Percentiles rank a stretch among this genome's conserved stretches.
These are phyloP conservation scores for Dalbergia cultrata DNA, from an alignment of 306 rosid genomes.

Conservation along the genomic window DNA sequence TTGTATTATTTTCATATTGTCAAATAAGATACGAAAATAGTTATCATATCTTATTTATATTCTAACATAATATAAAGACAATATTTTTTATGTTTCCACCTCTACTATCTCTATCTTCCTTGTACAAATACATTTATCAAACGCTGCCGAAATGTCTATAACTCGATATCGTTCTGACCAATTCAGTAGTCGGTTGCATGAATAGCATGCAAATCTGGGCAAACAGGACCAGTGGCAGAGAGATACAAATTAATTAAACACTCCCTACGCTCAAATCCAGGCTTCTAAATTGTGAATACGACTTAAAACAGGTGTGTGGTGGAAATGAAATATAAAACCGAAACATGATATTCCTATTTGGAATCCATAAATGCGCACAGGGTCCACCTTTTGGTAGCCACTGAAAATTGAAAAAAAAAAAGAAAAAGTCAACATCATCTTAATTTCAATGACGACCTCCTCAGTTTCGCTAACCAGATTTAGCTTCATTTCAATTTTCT, in stretches of 20 bases:
- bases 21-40: too few relatives aligned
- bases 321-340: not conserved
- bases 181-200: not conserved
- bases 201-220: not conserved
- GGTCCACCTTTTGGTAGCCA: constrained; percentile 37
- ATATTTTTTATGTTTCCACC: too few relatives aligned
- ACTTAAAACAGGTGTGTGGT: constrained; percentile 32
- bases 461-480: constrained; percentile 3
- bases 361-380: constrained; percentile 40
- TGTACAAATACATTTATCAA: too few relatives aligned
- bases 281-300: not conserved
- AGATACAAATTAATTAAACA: not conserved
- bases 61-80: too few relatives aligned
- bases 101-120: too few relatives aligned
- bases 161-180: not conserved
- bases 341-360: constrained; percentile 10
- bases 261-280: not conserved
- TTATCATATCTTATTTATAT: too few relatives aligned
- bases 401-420: not conserved
- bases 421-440: not conserved
- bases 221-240: not conserved
- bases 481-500: not conserved
- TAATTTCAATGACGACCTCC: not conserved
- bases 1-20: too few relatives aligned
- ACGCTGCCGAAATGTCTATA: too few relatives aligned